Base-by-base conservation (phyloP, 345 rosid species). In the Corchorus olitorius region DNA sequence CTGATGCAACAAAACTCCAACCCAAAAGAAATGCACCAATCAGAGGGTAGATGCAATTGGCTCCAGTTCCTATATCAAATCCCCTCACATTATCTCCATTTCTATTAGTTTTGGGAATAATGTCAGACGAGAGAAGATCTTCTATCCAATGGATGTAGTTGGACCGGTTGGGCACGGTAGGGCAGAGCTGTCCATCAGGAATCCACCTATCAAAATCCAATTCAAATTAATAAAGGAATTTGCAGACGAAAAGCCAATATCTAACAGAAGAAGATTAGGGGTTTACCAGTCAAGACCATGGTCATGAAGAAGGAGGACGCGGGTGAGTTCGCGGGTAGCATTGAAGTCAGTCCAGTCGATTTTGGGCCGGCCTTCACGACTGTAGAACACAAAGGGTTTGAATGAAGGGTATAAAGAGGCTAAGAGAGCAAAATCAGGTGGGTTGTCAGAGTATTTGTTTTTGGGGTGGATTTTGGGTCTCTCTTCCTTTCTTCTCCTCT, bases 161-260 rank as follows among this genome's bases (percentile, higher is more conserved):
- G 4, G 95, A 96, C 74, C 97, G 88, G 79, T 96, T 93, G 17
- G 97, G 98, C 50, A 96, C 95, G 0, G 98, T 92, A 15, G 97
- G 98, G 81, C 99, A 96, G 45, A 96, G 98, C 61, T 96, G 97
- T 35, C 95, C 97, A 60, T 93, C 95, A 37, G 99, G 97, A 82
- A 96, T 92, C 98, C 98, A 96, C 97, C 98, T 93, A 78, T 37
- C 19, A n/a, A 76, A 46, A 62, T 35, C 43, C 65, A 64, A 41
- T 46, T 70, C 62, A 70, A 7, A 41, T 8, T n/a, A 74, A n/a
- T 49, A n/a, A 15, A 15, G 27, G 13, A 73, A 11, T 9, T 22
- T 35, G 39, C 13, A 73, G 20, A 34, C 52, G n/a, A 35, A 70
- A 54, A 49, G 35, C 16, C 58, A 59, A 27, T 11, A 33, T 3